phyloP scores from a whole-genome alignment of 495 filamentous ascomycete species.

The Hypoxylon intermedium region DNA sequence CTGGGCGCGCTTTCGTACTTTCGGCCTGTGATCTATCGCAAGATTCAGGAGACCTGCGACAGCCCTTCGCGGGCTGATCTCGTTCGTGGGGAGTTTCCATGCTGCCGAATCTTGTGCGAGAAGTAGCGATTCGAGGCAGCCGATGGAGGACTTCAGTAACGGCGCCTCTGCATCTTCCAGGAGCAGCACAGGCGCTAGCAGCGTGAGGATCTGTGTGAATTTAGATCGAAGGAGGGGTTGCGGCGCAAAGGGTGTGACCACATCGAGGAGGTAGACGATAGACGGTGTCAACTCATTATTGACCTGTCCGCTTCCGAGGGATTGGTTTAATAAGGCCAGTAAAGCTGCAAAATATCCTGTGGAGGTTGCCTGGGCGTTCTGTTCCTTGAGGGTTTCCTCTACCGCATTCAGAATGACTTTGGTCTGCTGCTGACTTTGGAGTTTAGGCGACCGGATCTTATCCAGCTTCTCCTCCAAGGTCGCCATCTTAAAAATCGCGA shows the following conservation, averaged over 20 bases:
- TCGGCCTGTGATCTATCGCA: constrained; percentile 86
- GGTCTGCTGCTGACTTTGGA: constrained; percentile 95
- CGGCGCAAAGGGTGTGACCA: constrained; percentile 82
- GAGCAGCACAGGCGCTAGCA: constrained; percentile 81
- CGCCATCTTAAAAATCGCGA: constrained; percentile 62
- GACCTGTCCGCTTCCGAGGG: constrained; percentile 66
- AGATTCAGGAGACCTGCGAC: constrained; percentile 85
- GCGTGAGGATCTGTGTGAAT: constrained; percentile 89
- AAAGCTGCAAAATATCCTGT: constrained; percentile 96
- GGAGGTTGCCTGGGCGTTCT: constrained; percentile 79
- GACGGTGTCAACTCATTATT: constrained; percentile 87
- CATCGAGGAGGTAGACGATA: constrained; percentile 94
- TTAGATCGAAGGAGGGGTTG: constrained; percentile 86
- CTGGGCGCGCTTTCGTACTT: constrained; percentile 92
- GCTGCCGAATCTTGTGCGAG: constrained; percentile 84
- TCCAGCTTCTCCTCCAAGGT: constrained; percentile 89
- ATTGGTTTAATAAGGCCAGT: constrained; percentile 84
- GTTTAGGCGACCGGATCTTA: constrained; percentile 94
- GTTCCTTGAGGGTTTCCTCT: constrained; percentile 87
- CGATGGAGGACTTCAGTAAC: constrained; percentile 85
- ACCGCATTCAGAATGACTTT: constrained; percentile 87
- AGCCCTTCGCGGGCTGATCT: constrained; percentile 87
- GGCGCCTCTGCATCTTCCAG: constrained; percentile 86
- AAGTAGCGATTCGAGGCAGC: constrained; percentile 86
- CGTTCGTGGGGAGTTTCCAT: constrained; percentile 83